Evolutionary conservation across 192 early-diverging fungal genomes (phyloP).

Genomic region (Entomortierella parvispora): DNA sequence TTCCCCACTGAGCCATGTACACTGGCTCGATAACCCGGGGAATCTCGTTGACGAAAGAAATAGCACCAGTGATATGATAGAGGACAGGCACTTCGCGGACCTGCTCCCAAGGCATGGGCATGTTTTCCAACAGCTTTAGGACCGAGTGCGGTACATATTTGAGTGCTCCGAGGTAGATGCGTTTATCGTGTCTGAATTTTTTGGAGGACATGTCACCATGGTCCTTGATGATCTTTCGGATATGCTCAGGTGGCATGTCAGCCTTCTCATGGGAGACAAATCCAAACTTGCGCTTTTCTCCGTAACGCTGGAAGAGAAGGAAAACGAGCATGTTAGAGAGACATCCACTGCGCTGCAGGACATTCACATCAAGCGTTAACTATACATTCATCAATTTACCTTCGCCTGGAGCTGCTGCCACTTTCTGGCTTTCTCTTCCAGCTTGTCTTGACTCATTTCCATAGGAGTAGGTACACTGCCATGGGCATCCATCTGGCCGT

Average conservation of each 20-base stretch:
- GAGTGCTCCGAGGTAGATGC: conserved; percentile 96
- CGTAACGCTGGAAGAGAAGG: conserved; percentile 70
- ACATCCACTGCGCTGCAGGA: not conserved
- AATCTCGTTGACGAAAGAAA: conserved; percentile 98
- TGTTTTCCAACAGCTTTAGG: conserved; percentile 97
- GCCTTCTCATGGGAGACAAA: conserved; percentile 94
- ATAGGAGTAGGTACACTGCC: conserved; percentile 38
- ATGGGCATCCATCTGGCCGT: conserved; percentile 34
- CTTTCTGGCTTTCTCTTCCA: conserved; percentile 86
- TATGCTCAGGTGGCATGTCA: conserved; percentile 97
- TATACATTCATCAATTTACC: conserved; percentile 25
- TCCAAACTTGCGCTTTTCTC: conserved; percentile 95
- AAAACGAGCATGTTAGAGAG: not conserved
- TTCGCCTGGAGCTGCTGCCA: conserved; percentile 93
- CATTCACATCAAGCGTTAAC: too few relatives aligned
- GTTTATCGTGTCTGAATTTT: conserved; percentile 97
- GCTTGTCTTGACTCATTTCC: conserved; percentile 61
- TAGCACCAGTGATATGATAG: conserved; percentile 98
- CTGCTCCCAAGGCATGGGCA: conserved; percentile 99
- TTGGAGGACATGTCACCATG: conserved; percentile 99
- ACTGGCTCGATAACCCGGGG: conserved; percentile 96
- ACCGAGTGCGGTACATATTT: conserved; percentile 99
- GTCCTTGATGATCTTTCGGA: conserved; percentile 98
- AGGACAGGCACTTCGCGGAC: conserved; percentile 94
- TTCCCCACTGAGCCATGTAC: conserved; percentile 99